Evolutionary conservation across 148 eudicot genomes (phyloP), one percentile per base, ranked within the genome.

Genomic region (Gaultheria prostrata): DNA sequence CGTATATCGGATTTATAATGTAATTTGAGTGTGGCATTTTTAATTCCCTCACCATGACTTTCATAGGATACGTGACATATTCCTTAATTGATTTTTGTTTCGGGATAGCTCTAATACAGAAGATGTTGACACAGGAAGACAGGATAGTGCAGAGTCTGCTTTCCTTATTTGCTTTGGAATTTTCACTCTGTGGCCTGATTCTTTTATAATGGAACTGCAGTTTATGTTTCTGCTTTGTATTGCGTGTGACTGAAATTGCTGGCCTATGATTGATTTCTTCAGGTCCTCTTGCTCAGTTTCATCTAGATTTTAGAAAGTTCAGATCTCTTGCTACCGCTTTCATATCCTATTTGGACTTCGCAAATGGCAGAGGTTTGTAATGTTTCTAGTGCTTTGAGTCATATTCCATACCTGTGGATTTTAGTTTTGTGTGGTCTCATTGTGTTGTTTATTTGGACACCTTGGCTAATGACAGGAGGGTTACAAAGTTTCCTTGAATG

Each of bases 401-500:
- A 49, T 10, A 54, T 78, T 13, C 71, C 26, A 21, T 54, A 17
- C 9, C 26, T 24, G 26, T 8, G 21, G 8, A 30, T 33, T 12
- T 26, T 18, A 33, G 24, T 35, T 82, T 45, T 33, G 1, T 35
- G 59, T 30, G 80, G 56, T 35, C 9, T 63, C 18, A 51, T 63
- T 76, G 70, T 4, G 1, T 74, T 28, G 28, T 51, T 13, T 73
- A 6, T 21, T 56, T 82, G 28, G 24, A 28, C 54, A 24, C 39
- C 54, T 24, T 84, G 79, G n/a, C 24, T 81, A 21, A 45, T 82
- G 61, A 79, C 92, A 97, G 99, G 98, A 97, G 86, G 93, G 97
- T 72, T 67, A 94, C 91, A 91, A 91, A 86, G 99, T 97, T 80
- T 85, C 90, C 70, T 85, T 97, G 90, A 92, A 97, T 80, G 93